Base-by-base conservation (phyloP, 208 protist genomes). In the Leptomonas pyrrhocoris region DNA sequence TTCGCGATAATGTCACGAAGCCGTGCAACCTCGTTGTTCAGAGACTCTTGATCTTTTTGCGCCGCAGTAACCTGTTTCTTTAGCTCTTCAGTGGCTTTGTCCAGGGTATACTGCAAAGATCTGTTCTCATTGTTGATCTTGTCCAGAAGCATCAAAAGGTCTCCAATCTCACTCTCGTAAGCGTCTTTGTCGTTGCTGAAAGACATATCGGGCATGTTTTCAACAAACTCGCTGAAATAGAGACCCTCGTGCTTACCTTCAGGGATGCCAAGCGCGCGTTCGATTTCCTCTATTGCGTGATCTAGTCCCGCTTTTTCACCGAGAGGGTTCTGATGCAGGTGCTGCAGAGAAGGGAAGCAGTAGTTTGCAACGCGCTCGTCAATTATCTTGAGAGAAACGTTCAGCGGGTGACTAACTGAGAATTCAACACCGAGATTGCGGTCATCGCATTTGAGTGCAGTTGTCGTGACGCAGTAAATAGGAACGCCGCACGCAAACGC, bases 81-180 rank as follows among this genome's bases (percentile, higher is more conserved):
- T 19, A 88, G 60, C 30, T 86, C 74, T 16, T 53, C 65, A 16
- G 77, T 63, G 23, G 82, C 83, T 40, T 82, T 79, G 28, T 81
- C 74, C 2, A 92, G 36, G 16, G 86, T 68, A 63, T 86, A 77
- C 45, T 85, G 74, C 11, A 88, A 73, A 0, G 76, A 85, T 19
- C 62, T 63, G 68, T 89, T 92, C 43, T 92, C 83, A 60, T 79
- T 76, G 42, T 84, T 76, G 19, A 92, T 40, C 18, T 78, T 77
- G 58, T 88, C 79, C 23, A 86, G 65, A 9, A 84, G 58, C 55
- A 83, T 76, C 27, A 92, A 60, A 30, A 89, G 46, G 60, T 89
- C 81, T 19, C 78, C 80, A 45, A 92, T 86, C 46, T 92, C 86
- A 28, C 86, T 83, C 64, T 89, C 86, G 43, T 92, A 92, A 1